Percentiles rank a stretch among this genome's conserved stretches.
Evolutionary conservation across 441 rosid genomes (phyloP).

Genomic region (Populus hybrid): DNA sequence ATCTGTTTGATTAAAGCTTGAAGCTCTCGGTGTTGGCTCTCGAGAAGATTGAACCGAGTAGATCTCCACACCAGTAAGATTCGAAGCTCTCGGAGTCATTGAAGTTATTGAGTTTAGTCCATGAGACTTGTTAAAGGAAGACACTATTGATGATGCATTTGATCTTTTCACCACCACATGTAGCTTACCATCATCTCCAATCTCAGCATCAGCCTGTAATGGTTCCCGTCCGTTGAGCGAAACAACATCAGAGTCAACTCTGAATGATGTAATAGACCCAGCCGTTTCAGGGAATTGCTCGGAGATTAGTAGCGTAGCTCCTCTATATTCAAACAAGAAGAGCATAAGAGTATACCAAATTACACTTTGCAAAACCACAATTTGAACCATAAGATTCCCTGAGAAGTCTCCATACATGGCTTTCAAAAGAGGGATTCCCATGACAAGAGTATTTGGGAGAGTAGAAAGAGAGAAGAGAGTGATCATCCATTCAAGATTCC

Average conservation of each 20-base stretch:
- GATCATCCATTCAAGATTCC: constrained; percentile 77
- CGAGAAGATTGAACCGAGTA: constrained; percentile 78
- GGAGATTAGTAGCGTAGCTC: constrained; percentile 66
- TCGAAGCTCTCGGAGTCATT: constrained; percentile 76
- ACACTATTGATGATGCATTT: constrained; percentile 60
- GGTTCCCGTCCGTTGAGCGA: constrained; percentile 72
- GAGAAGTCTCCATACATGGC: constrained; percentile 89
- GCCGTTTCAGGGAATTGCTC: constrained; percentile 84
- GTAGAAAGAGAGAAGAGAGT: constrained; percentile 77
- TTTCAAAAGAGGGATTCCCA: constrained; percentile 77
- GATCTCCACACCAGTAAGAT: constrained; percentile 77
- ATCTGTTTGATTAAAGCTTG: constrained; percentile 83
- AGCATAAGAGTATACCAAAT: constrained; percentile 84
- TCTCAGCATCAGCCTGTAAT: constrained; percentile 68
- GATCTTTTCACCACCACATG: constrained; percentile 72
- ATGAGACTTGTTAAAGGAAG: constrained; percentile 73
- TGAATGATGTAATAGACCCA: constrained; percentile 65
- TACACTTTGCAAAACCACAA: constrained; percentile 77
- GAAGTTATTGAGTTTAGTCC: constrained; percentile 58
- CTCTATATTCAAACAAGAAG: too few relatives aligned
- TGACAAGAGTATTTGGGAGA: constrained; percentile 77
- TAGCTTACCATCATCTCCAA: constrained; percentile 80
- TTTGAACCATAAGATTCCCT: constrained; percentile 69
- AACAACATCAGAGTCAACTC: constrained; percentile 77
- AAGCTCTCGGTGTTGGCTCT: constrained; percentile 85